Base-by-base conservation (phyloP, 2,329 filamentous ascomycete species). In the Penicillium capsulatum region DNA sequence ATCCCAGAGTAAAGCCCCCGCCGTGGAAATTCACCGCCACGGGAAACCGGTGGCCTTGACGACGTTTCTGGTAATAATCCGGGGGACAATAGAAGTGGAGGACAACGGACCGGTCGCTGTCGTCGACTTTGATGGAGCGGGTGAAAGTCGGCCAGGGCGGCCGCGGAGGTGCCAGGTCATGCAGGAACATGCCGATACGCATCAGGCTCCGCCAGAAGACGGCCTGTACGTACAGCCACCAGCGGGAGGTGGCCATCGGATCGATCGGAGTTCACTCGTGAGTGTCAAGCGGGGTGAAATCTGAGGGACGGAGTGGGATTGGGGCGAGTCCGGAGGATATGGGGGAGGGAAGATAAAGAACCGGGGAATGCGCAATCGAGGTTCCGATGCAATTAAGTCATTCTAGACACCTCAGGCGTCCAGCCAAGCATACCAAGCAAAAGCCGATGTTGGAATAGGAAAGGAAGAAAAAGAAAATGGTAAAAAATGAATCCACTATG, bases 181-280 rank as follows among this genome's bases (percentile, higher is more conserved):
- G 83, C 27, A 86, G 66, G 44, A 75, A 69, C 81, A 86, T 85
- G 55, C 81, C 83, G 40, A 85, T 73, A 42, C 71, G 72, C 76
- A 85, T 84, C 29, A 86, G 69, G 40, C 75, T 72, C 36, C 84
- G 75, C 81, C 81, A 85, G 59, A 81, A 75, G 17, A 72, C 65
- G 32, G 83, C 83, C 59, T 84, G 76, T 36, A 81, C 51, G 39
- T 75, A 74, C 8, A 86, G 73, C 55, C 79, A 73, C 70, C 75
- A 78, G 64, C 81, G 73, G 3, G 72, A 34, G 17, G 22, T 16
- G 26, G 29, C 36, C 30, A 36, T 33, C 26, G 26, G 26, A 28
- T 7, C 26, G 13, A n/a, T 28, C 26, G 26, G 26, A n/a, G 6
- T 6, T 11, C 11, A 11, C 6, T 11, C 26, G 11, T 6, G 26